Evolutionary conservation across 441 rosid genomes (phyloP), one percentile per base, ranked within the genome.

Genomic region (Biscutella auriculata): DNA sequence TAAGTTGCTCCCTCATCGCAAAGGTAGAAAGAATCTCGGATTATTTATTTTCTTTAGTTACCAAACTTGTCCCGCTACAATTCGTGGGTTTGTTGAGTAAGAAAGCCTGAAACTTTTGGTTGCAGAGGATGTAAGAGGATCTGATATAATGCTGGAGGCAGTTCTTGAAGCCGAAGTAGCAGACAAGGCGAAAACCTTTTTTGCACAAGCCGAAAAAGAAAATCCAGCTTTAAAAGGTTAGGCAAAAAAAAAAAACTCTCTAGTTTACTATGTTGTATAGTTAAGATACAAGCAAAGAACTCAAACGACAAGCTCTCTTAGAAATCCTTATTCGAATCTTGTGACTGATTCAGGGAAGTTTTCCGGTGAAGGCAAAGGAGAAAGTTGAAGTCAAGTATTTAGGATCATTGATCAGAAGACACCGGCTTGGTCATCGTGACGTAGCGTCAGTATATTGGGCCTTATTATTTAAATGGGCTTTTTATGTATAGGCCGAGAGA

Each of bases 111-210:
- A 7, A 25, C 10, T 40, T 48, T 29, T 62, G 32, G 43, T 56
- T 23, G 55, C 72, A 81, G 95, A 69, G 50, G 68, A 43, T 57
- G 59, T 59, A 4, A 77, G 58, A 68, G 90, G 88, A 67, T 81
- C 96, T 30, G 91, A 83, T 57, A 59, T 85, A 44, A 67, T 85
- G 73, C 25, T 88, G 65, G 91, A 83, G 68, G 91, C 96, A 10
- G 66, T 85, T 50, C 53, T 85, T 60, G 96, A 88, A 75, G 84
- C 94, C 4, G 94, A 88, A 67, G 91, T 81, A 42, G 91, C 87
- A 15, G 69, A 12, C 36, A 83, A 78, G n/a, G 93, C 96, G 10
- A 83, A 78, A 69, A 75, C 65, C 32, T 85, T 80, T 67, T 88
- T 85, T 40, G 73, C 85, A 39, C 80, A 68, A 65, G 87, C 85